phyloP scores from a whole-genome alignment of 2,329 filamentous ascomycete species.

The Fusarium graminum region DNA sequence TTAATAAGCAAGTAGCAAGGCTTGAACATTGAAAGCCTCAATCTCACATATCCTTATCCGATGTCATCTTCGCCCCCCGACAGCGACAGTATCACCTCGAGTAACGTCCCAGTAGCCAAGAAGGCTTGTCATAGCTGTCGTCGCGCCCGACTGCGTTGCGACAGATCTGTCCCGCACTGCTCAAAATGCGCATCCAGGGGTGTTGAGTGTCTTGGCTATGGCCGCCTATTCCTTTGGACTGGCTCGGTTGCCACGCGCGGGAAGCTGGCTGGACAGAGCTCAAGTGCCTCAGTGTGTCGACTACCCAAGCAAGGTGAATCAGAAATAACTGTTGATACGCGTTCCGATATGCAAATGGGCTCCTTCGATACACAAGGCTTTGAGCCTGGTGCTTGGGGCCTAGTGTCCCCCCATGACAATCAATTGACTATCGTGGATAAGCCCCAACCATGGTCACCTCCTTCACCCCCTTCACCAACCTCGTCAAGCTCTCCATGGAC shows the following conservation, averaged over 20 bases:
- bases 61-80: constrained; percentile 40
- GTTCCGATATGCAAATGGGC: constrained; percentile 22
- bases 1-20: constrained; percentile 37
- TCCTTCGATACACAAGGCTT: constrained; percentile 23
- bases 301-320: constrained; percentile 31
- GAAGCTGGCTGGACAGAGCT: constrained; percentile 56
- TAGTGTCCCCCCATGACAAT: constrained; percentile 28
- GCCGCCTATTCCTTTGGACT: constrained; percentile 66
- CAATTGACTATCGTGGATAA: constrained; percentile 32
- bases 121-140: constrained; percentile 66
- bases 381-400: constrained; percentile 19
- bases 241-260: constrained; percentile 60
- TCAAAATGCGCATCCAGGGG: constrained; percentile 63
- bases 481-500: constrained; percentile 50
- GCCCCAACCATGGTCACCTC: constrained; percentile 23
- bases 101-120: constrained; percentile 31
- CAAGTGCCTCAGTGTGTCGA: constrained; percentile 46
- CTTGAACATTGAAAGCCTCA: constrained; percentile 13
- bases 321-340: constrained; percentile 14
- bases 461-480: constrained; percentile 38
- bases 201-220: constrained; percentile 65
- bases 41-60: constrained; percentile 24
- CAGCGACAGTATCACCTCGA: constrained; percentile 31
- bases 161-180: constrained; percentile 63
- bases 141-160: constrained; percentile 64